These are phyloP conservation scores for Aphanomyces invadans DNA, from an alignment of 352 stramenopile genomes.

Conservation along the genomic window DNA sequence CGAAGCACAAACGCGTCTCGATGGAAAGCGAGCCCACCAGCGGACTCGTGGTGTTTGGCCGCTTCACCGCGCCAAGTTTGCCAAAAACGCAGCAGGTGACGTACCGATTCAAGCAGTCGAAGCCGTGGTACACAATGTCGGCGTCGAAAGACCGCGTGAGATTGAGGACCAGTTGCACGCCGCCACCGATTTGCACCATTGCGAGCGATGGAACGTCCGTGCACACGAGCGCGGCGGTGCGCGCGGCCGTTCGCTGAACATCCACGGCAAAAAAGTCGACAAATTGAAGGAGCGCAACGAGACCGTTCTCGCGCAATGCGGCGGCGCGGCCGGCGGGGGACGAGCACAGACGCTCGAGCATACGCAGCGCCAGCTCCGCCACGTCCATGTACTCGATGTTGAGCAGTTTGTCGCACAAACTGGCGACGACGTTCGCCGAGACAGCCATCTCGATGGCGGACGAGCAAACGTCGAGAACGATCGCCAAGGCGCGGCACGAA, in stretches of 20 bases:
- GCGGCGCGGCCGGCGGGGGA: constrained; percentile 26
- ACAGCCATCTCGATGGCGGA: constrained; percentile 31
- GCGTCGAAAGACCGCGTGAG: constrained; percentile 44
- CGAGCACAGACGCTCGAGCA: constrained; percentile 54
- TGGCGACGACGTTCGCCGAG: constrained; percentile 37
- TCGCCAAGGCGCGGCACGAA: constrained; percentile 42
- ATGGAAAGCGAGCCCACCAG: no score
- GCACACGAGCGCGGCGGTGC: constrained; percentile 47
- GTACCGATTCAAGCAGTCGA: constrained; percentile 36
- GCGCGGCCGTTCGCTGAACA: constrained; percentile 53
- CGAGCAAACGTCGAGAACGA: constrained; percentile 50
- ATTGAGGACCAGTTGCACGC: constrained; percentile 38
- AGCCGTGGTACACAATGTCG: constrained; percentile 51
- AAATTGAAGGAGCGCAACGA: constrained; percentile 67
- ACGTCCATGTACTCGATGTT: constrained; percentile 83
- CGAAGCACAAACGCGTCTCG: no score
- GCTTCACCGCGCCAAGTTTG: no score
- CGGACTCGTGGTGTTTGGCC: no score
- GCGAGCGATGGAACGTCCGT: constrained; percentile 32
- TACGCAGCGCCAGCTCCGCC: constrained; percentile 56
- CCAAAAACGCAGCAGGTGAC: no score
- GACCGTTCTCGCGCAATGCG: constrained; percentile 49
- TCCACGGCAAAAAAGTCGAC: constrained; percentile 75
- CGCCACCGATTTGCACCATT: constrained; percentile 32
- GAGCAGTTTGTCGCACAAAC: constrained; percentile 59